Percentiles rank a stretch among this genome's conserved stretches.
These are phyloP conservation scores for Zoysia japonica DNA, from an alignment of 176 grass and related monocot species.

Conservation along the genomic window DNA sequence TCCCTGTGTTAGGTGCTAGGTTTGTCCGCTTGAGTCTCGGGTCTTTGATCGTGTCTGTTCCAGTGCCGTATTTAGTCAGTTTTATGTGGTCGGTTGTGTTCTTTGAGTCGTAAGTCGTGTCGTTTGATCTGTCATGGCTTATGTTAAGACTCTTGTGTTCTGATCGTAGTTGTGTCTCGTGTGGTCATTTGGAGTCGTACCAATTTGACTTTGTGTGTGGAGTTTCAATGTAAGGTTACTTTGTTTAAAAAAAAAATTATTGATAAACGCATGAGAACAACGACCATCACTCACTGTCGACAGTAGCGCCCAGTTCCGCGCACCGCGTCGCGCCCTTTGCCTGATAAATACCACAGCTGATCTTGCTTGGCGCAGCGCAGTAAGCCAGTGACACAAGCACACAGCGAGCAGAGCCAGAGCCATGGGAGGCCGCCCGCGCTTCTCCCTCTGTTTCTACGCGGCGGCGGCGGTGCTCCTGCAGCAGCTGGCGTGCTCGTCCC, in stretches of 20 bases:
- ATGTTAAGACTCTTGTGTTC: no score
- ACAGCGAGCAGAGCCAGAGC: background rate
- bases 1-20: no score
- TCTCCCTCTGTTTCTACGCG: background rate
- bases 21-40: no score
- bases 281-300: background rate
- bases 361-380: slow-evolving; percentile 1
- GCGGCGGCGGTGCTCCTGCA: background rate
- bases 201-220: no score
- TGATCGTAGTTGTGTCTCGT: no score
- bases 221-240: no score
- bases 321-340: slow-evolving; percentile 11
- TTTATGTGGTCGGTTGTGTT: no score
- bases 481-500: slow-evolving; percentile 1
- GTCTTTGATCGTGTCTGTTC: no score
- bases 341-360: slow-evolving; percentile 28
- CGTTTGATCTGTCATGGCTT: no score
- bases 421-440: slow-evolving; percentile 50
- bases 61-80: no score
- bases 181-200: background rate
- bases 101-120: no score
- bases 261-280: background rate
- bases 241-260: background rate
- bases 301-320: background rate
- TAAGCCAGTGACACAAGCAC: background rate